A percentile compares a stretch with the other conserved stretches of the same genome.
Conservation (phyloP, 2,329 filamentous ascomycete species). For the Trichophyton schoenleinii region DNA sequence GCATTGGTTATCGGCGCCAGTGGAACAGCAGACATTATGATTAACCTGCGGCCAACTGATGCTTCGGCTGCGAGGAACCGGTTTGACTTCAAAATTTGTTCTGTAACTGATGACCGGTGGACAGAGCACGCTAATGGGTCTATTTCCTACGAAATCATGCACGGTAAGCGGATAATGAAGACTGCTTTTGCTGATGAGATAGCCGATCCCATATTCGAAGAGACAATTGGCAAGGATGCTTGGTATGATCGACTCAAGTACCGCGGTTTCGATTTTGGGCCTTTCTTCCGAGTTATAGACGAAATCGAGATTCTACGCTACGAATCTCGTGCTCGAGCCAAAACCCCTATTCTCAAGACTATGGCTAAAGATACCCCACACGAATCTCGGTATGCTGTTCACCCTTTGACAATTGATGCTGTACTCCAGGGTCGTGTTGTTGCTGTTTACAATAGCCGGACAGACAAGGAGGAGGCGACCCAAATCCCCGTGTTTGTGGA, state of each 20-base stretch:
- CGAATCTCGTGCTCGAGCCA: not conserved
- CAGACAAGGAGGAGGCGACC: not conserved
- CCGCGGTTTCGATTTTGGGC: constrained; percentile 5
- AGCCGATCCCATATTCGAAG: not conserved
- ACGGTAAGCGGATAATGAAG: not conserved
- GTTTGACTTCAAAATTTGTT: constrained; percentile 6
- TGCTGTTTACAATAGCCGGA: not conserved
- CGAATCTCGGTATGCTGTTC: constrained; percentile 9
- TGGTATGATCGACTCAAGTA: not conserved
- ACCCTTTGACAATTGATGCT: constrained; percentile 17
- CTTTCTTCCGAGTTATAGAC: constrained; percentile 5
- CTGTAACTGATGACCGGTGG: not conserved
- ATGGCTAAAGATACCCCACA: not conserved
- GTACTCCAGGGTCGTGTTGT: constrained; percentile 9
- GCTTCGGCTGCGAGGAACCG: not conserved
- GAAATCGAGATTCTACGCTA: not conserved
- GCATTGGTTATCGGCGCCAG: not conserved
- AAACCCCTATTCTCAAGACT: not conserved
- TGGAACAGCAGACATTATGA: not conserved
- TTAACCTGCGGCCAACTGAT: not conserved
- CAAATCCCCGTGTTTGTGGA: constrained; percentile 3
- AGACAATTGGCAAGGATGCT: not conserved
- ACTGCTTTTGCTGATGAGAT: not conserved
- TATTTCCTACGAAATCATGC: not conserved
- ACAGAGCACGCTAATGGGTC: not conserved